Conservation (phyloP, 257 asterid species). For the Echites panduratus region DNA sequence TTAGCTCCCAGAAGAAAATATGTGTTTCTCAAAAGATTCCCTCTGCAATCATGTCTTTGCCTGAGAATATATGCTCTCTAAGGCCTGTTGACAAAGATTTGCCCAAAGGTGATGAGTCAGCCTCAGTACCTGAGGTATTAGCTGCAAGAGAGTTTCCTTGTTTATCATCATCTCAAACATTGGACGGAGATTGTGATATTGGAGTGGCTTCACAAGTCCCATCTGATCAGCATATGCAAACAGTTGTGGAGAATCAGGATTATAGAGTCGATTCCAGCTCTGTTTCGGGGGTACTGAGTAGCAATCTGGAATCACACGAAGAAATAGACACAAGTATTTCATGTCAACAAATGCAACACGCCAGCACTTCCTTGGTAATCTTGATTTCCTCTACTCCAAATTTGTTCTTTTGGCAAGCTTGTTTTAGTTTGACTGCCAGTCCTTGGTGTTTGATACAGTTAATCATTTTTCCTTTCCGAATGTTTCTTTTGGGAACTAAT, state of each 20-base stretch:
- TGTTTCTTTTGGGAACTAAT: neutral
- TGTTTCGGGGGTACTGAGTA: slow-evolving; percentile 14
- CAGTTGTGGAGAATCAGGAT: slow-evolving; percentile 15
- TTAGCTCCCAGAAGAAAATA: slow-evolving; percentile 31
- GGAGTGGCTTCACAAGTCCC: slow-evolving; percentile 30
- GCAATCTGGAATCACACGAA: slow-evolving; percentile 11
- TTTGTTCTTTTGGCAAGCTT: neutral
- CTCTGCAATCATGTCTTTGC: slow-evolving; percentile 46
- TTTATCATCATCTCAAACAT: slow-evolving; percentile 25
- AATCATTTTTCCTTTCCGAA: neutral
- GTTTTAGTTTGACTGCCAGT: slow-evolving; percentile 3
- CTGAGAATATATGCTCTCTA: slow-evolving; percentile 47
- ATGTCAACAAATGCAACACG: neutral
- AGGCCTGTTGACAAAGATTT: slow-evolving; percentile 35
- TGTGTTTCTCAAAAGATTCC: slow-evolving; percentile 39
- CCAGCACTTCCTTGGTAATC: slow-evolving; percentile 13
- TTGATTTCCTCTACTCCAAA: neutral
- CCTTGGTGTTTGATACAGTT: neutral
- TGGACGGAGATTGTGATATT: slow-evolving; percentile 31
- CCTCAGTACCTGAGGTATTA: slow-evolving; percentile 26
- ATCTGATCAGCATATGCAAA: slow-evolving; percentile 18
- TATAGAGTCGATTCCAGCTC: slow-evolving; percentile 23
- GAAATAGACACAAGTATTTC: slow-evolving; percentile 7
- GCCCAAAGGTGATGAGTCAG: slow-evolving; percentile 22
- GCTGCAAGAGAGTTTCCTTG: slow-evolving; percentile 36